phyloP scores from a whole-genome alignment of 768 basidiomycete species.

The Postia placenta region DNA sequence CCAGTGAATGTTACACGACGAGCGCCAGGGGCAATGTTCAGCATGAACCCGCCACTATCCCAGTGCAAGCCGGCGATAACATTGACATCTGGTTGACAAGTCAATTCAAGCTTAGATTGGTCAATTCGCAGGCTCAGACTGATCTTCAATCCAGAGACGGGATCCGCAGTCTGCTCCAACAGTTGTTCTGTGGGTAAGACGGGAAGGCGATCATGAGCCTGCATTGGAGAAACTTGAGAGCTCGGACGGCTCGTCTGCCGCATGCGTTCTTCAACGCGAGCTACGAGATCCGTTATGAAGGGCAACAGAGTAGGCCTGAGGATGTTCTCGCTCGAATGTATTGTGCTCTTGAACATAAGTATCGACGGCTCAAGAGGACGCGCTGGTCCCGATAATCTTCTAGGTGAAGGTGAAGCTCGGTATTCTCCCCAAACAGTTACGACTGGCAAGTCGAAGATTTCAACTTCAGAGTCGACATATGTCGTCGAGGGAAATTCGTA shows the following conservation, averaged over 20 bases:
- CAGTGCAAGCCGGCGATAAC: slow-evolving; percentile 86
- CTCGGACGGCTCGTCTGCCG: slow-evolving; percentile 38
- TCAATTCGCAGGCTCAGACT: slow-evolving; percentile 90
- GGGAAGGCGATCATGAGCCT: slow-evolving; percentile 7
- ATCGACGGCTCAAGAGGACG: slow-evolving; percentile 43
- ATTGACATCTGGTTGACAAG: slow-evolving; percentile 88
- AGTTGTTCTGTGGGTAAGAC: slow-evolving; percentile 7
- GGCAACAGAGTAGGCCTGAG: slow-evolving; percentile 78
- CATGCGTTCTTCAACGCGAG: slow-evolving; percentile 65
- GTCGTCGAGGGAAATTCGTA: not conserved
- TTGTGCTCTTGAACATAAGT: slow-evolving; percentile 78
- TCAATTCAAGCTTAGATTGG: slow-evolving; percentile 77
- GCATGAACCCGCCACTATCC: slow-evolving; percentile 90
- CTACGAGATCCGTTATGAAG: slow-evolving; percentile 74
- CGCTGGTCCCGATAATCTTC: slow-evolving; percentile 25
- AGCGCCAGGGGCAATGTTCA: slow-evolving; percentile 71
- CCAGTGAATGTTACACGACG: slow-evolving; percentile 71
- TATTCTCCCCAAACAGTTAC: slow-evolving; percentile 84
- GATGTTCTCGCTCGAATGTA: slow-evolving; percentile 85
- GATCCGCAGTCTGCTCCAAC: slow-evolving; percentile 13
- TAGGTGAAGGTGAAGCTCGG: slow-evolving; percentile 46
- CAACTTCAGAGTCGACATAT: slow-evolving; percentile 40
- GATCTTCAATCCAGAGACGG: slow-evolving; percentile 54
- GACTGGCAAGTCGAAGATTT: slow-evolving; percentile 66
- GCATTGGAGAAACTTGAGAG: slow-evolving; percentile 12